A percentile compares a stretch with the other conserved stretches of the same genome.
Conservation (phyloP, 2,329 filamentous ascomycete genomes). For the Fusarium papillatum region DNA sequence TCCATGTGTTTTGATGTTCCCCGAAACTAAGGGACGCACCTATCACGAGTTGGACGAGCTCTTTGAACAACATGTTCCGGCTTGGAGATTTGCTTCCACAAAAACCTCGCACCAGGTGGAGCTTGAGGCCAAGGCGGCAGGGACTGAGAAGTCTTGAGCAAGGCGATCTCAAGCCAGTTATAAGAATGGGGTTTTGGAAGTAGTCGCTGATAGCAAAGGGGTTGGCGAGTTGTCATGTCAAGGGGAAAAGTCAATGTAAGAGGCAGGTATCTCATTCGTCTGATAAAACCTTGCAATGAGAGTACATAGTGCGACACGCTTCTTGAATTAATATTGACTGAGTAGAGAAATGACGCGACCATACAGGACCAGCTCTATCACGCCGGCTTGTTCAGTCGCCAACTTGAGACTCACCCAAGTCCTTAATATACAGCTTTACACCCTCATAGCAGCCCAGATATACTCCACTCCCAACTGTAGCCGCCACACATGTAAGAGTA, state of each 20-base stretch:
- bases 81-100: neutral
- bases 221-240: neutral
- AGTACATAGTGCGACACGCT: neutral
- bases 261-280: neutral
- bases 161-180: neutral
- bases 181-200: neutral
- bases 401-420: neutral
- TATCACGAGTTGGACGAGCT: conserved; percentile 1
- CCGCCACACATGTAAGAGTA: conserved; percentile 25
- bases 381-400: neutral
- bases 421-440: conserved; percentile 8
- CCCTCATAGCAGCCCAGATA: conserved; percentile 34
- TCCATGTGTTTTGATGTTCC: neutral
- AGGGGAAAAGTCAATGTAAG: neutral
- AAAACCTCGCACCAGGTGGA: neutral
- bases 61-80: neutral
- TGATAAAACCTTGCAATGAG: neutral
- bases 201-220: neutral
- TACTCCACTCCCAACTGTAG: conserved; percentile 22
- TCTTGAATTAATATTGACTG: neutral
- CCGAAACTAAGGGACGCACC: neutral
- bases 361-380: neutral
- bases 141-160: neutral
- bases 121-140: neutral
- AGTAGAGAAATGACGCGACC: neutral